Conservation (phyloP, 164 flowering plant species). For the Protea cynaroides region DNA sequence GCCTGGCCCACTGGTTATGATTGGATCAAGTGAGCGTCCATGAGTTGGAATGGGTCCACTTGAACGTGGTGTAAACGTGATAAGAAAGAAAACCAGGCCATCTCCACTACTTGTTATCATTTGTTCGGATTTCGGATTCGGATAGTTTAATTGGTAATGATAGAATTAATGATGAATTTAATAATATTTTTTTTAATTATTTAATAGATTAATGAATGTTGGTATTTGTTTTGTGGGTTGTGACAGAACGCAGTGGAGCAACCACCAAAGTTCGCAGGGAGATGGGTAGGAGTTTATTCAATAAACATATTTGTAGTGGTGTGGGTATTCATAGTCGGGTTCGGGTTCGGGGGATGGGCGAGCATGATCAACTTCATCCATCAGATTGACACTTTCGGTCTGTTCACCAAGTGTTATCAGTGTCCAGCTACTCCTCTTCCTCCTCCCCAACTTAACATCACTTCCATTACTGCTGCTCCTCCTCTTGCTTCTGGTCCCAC, state of each 20-base stretch:
- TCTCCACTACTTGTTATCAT: too few relatives aligned
- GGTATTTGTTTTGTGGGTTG: too few relatives aligned
- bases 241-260: conserved; percentile 93
- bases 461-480: conserved; percentile 23
- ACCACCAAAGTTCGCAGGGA: conserved; percentile 67
- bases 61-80: too few relatives aligned
- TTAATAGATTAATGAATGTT: too few relatives aligned
- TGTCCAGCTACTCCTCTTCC: conserved; percentile 52
- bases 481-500: conserved; percentile 2
- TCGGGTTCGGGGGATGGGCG: conserved; percentile 98
- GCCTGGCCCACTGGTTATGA: too few relatives aligned
- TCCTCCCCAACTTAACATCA: conserved; percentile 18
- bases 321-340: conserved; percentile 87
- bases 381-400: conserved; percentile 88
- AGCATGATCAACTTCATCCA: conserved; percentile 70
- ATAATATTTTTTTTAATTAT: too few relatives aligned
- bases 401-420: conserved; percentile 92
- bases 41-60: too few relatives aligned
- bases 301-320: conserved; percentile 73
- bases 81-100: too few relatives aligned
- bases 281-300: conserved; percentile 72
- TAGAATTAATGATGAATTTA: too few relatives aligned
- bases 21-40: too few relatives aligned
- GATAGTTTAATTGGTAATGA: too few relatives aligned
- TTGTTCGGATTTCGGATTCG: too few relatives aligned